A percentile compares a stretch with the other conserved stretches of the same genome.
Evolutionary conservation across 805 yeast genomes (phyloP).

Genomic region (Metahyphopichia silvanorum): DNA sequence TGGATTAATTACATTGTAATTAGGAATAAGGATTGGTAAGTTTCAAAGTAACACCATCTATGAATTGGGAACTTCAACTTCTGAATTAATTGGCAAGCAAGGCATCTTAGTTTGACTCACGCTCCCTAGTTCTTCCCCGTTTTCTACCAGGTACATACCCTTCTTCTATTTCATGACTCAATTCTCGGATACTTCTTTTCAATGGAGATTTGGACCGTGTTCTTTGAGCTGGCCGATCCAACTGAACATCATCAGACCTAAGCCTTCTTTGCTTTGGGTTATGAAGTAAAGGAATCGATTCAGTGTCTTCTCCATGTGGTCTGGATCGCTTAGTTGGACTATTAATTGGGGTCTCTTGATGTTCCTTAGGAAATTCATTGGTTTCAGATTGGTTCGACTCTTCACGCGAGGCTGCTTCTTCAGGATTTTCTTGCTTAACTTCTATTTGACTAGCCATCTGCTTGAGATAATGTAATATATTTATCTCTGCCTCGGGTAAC

Average conservation of each 20-base stretch:
- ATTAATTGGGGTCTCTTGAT: neutral
- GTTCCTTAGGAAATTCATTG: slow-evolving; percentile 2
- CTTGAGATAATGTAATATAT: slow-evolving; percentile 1
- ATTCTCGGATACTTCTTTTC: slow-evolving; percentile 20
- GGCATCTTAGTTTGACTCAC: too few relatives aligned
- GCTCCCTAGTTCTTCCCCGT: slow-evolving; percentile 4
- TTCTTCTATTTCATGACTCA: slow-evolving; percentile 10
- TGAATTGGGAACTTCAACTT: too few relatives aligned
- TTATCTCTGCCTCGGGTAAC: neutral
- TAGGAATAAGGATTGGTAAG: too few relatives aligned
- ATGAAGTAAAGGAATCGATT: slow-evolving; percentile 1
- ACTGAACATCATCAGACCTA: neutral
- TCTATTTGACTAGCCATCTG: too few relatives aligned
- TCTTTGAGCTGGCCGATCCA: slow-evolving; percentile 26
- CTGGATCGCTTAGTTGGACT: too few relatives aligned
- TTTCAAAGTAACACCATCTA: too few relatives aligned
- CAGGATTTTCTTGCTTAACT: slow-evolving; percentile 15
- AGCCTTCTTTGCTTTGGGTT: slow-evolving; percentile 4
- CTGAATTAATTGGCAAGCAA: too few relatives aligned
- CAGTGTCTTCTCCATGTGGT: too few relatives aligned
- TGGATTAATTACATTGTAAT: too few relatives aligned
- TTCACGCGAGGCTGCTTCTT: slow-evolving; percentile 22
- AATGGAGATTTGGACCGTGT: slow-evolving; percentile 36
- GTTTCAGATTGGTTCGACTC: slow-evolving; percentile 5
- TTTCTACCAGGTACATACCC: slow-evolving; percentile 5